Evolutionary conservation across 148 eudicot species (phyloP).

Genomic region (Tetragonia tetragonoides): DNA sequence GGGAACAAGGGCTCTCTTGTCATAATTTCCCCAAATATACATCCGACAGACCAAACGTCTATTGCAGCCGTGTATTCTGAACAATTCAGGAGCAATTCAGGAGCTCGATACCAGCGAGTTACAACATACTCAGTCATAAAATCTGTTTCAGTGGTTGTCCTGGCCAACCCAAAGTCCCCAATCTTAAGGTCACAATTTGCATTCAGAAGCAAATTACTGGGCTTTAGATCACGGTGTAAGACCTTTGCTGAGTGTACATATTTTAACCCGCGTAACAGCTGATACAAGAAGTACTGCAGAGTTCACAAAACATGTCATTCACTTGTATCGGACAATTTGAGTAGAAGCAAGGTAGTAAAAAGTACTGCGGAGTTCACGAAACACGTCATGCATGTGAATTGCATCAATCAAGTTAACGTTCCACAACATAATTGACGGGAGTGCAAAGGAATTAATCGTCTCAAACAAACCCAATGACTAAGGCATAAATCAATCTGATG

Average conservation of each 20-base stretch:
- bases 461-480: neutral
- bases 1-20: constrained; percentile 72
- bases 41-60: constrained; percentile 57
- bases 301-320: constrained; percentile 13
- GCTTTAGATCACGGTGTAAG: constrained; percentile 45
- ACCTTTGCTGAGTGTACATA: constrained; percentile 48
- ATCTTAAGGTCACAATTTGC: constrained; percentile 46
- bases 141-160: constrained; percentile 46
- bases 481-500: neutral
- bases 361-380: neutral
- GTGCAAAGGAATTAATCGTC: neutral
- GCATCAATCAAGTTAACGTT: neutral
- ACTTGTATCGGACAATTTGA: neutral
- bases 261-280: constrained; percentile 40
- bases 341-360: neutral
- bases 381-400: neutral
- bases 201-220: constrained; percentile 42
- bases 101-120: constrained; percentile 49
- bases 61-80: constrained; percentile 49
- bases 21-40: constrained; percentile 67
- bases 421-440: neutral
- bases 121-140: constrained; percentile 52
- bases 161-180: constrained; percentile 46
- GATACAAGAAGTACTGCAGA: constrained; percentile 59
- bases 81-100: constrained; percentile 44